These are phyloP conservation scores for Saccharum hybrid DNA, from an alignment of 202 grass and related monocot species.

Conservation along the genomic window DNA sequence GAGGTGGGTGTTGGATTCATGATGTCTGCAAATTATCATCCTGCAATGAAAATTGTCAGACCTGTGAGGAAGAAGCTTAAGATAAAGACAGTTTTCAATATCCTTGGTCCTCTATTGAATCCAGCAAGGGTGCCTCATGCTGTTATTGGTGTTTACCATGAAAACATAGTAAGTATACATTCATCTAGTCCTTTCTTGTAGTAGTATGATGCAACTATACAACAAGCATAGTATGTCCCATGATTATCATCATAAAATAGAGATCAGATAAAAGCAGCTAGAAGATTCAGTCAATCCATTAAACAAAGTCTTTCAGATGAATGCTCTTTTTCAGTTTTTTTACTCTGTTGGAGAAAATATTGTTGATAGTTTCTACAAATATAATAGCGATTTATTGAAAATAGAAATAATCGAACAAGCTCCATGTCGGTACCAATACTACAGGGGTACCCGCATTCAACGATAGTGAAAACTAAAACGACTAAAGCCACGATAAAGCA, in stretches of 20 bases:
- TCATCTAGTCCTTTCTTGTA: slow-evolving; percentile 13
- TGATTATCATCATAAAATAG: neutral
- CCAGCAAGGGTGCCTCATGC: slow-evolving; percentile 85
- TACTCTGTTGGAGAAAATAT: neutral
- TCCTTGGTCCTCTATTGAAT: slow-evolving; percentile 93
- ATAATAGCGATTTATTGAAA: neutral
- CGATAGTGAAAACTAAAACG: too few species aligned
- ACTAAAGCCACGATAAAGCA: too few species aligned
- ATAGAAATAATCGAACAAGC: neutral
- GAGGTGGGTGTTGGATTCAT: slow-evolving; percentile 94
- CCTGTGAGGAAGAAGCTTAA: slow-evolving; percentile 90
- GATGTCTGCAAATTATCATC: slow-evolving; percentile 98
- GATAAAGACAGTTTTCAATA: slow-evolving; percentile 97
- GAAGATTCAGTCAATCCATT: neutral
- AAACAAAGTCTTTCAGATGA: neutral
- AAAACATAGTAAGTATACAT: slow-evolving; percentile 81
- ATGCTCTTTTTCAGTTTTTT: slow-evolving; percentile 26
- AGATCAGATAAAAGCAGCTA: neutral
- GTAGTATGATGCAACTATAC: slow-evolving; percentile 18
- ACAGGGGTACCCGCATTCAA: too few species aligned
- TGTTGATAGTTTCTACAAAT: slow-evolving; percentile 4
- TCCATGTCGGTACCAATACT: too few species aligned
- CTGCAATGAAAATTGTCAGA: slow-evolving; percentile 92
- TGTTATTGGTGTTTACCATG: slow-evolving; percentile 96
- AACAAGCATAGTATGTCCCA: slow-evolving; percentile 2